Percentiles rank a stretch among this genome's conserved stretches.
phyloP scores from a whole-genome alignment of 2,329 filamentous ascomycete genomes.

The Pestalotiopsis sp. region DNA sequence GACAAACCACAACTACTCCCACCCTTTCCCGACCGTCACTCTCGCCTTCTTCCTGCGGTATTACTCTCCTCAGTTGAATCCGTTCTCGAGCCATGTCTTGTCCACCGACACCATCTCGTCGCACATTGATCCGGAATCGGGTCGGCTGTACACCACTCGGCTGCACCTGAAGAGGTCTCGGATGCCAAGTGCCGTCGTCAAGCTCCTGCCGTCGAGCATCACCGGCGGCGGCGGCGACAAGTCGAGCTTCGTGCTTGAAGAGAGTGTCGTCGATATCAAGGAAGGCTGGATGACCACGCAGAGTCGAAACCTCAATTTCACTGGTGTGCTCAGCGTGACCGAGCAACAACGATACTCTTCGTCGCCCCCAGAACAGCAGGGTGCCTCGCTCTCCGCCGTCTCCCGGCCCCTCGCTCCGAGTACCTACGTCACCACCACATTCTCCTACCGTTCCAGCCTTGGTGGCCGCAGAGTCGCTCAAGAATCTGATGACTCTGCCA shows the following conservation, averaged over 20 bases:
- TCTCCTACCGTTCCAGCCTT: conserved; percentile 72
- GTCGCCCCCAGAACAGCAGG: conserved; percentile 35
- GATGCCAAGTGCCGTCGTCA: conserved; percentile 73
- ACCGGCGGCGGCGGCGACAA: conserved; percentile 71
- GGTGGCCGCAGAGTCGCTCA: conserved; percentile 63
- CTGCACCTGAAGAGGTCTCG: conserved; percentile 83
- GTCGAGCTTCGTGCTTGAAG: conserved; percentile 81
- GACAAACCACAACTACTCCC: conserved; percentile 74
- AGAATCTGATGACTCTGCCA: conserved; percentile 38
- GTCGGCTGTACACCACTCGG: conserved; percentile 76
- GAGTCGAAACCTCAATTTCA: conserved; percentile 81
- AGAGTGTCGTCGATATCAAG: conserved; percentile 75
- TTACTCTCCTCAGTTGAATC: conserved; percentile 71
- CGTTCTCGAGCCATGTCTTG: conserved; percentile 80
- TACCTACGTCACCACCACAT: conserved; percentile 74
- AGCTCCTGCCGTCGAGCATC: conserved; percentile 71
- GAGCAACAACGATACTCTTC: conserved; percentile 72
- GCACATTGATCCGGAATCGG: conserved; percentile 72
- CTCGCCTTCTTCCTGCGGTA: conserved; percentile 90
- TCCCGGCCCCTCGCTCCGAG: conserved; percentile 31
- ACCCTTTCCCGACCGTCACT: conserved; percentile 83
- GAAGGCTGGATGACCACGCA: conserved; percentile 85
- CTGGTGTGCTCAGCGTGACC: conserved; percentile 76
- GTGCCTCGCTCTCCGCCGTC: conserved; percentile 12
- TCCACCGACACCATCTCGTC: conserved; percentile 82